These are phyloP conservation scores for Trichoderma reesei DNA, from an alignment of 495 filamentous ascomycete genomes.

Conservation along the genomic window DNA sequence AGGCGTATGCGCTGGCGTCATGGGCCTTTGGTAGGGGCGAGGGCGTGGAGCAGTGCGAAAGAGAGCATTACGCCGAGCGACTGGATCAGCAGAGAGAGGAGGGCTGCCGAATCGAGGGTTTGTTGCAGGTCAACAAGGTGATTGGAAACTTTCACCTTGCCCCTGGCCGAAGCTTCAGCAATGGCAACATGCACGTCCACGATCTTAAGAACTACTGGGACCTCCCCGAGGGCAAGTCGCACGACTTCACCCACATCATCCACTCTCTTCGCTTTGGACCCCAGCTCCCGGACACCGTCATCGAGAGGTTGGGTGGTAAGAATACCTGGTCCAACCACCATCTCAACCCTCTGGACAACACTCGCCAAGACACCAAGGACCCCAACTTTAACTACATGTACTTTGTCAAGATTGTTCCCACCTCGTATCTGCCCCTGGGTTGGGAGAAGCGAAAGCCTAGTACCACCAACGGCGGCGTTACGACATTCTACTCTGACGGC, in stretches of 20 bases:
- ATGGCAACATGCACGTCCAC: conserved; percentile 93
- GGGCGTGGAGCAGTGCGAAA: conserved; percentile 88
- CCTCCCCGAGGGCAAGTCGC: conserved; percentile 47
- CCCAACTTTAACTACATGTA: conserved; percentile 96
- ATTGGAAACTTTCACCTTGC: conserved; percentile 98
- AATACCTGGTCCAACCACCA: conserved; percentile 81
- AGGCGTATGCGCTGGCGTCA: conserved; percentile 76
- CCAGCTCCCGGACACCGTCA: conserved; percentile 69
- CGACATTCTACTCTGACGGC: conserved; percentile 54
- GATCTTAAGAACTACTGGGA: conserved; percentile 90
- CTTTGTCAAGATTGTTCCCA: conserved; percentile 96
- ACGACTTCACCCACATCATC: conserved; percentile 86
- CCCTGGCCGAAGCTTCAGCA: conserved; percentile 86
- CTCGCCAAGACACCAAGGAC: conserved; percentile 66
- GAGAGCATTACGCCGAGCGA: conserved; percentile 84
- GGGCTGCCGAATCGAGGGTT: conserved; percentile 90
- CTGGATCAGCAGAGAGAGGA: conserved; percentile 80
- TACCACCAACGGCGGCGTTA: too few species aligned
- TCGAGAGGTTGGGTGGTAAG: conserved; percentile 47
- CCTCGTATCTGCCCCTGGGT: conserved; percentile 83
- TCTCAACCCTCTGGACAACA: conserved; percentile 81
- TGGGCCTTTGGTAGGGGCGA: conserved; percentile 94
- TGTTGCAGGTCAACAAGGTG: conserved; percentile 92
- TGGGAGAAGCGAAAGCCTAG: conserved; percentile 44
- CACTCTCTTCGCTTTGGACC: conserved; percentile 90